phyloP scores from a whole-genome alignment of 2,329 filamentous ascomycete genomes.

The Cytospora piceae region DNA sequence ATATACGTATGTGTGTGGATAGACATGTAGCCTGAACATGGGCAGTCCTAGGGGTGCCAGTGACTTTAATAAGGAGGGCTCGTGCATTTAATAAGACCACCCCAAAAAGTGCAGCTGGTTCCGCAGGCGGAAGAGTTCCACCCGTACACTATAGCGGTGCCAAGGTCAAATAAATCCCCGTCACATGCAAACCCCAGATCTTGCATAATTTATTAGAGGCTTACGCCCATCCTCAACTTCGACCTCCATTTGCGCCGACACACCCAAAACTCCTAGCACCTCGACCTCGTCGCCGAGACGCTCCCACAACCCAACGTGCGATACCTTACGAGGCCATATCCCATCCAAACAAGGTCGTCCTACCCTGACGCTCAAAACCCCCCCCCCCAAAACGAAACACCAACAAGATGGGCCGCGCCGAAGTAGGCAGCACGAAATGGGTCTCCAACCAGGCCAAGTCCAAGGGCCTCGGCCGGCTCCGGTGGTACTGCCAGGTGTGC shows the following conservation, averaged over 20 bases:
- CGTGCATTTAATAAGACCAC: background rate
- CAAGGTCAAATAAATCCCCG: background rate
- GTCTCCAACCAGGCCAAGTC: conserved; percentile 89
- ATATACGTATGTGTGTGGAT: too few relatives aligned
- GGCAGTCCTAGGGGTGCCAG: background rate
- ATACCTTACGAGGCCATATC: background rate
- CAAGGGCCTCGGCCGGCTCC: conserved; percentile 75
- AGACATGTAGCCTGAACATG: background rate
- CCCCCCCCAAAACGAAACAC: conserved; percentile 28
- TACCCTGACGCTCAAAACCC: background rate
- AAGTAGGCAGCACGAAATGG: conserved; percentile 89
- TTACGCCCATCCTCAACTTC: background rate
- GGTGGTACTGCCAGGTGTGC: conserved; percentile 91
- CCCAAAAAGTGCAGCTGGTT: background rate
- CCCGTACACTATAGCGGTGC: background rate
- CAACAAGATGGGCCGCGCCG: conserved; percentile 82
- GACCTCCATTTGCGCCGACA: background rate
- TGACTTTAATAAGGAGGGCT: background rate
- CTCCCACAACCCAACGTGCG: background rate
- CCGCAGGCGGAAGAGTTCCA: background rate
- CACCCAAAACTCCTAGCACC: background rate
- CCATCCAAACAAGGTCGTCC: background rate
- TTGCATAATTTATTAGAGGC: background rate
- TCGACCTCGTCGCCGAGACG: background rate
- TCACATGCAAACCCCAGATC: conserved; percentile 5